phyloP scores from a whole-genome alignment of 73 alveolate genomes.

The Paramecium bursaria region DNA sequence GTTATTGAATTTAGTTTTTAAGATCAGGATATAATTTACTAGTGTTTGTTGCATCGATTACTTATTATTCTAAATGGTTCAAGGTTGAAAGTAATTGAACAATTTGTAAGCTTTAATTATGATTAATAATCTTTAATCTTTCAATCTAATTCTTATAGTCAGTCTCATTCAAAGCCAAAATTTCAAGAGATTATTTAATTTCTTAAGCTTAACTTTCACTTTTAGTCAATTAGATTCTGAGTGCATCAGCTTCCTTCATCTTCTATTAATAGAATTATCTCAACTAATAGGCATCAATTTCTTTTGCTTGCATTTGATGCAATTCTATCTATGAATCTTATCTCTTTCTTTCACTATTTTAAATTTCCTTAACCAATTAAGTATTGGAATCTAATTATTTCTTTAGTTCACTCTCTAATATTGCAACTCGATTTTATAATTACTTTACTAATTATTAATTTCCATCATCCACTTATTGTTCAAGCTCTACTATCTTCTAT shows the following conservation, averaged over 20 bases:
- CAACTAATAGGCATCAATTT: slow-evolving; percentile 17
- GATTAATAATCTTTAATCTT: neutral
- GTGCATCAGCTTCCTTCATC: slow-evolving; percentile 13
- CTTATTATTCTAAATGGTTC: neutral
- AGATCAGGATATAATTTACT: slow-evolving; percentile 29
- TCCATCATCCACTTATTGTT: slow-evolving; percentile 36
- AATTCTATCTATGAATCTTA: slow-evolving; percentile 16
- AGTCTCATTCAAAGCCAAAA: neutral
- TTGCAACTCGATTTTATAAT: neutral
- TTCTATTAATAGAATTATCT: neutral
- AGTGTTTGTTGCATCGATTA: neutral
- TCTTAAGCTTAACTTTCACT: slow-evolving; percentile 5
- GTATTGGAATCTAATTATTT: slow-evolving; percentile 24
- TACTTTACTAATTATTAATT: neutral
- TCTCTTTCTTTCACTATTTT: slow-evolving; percentile 32
- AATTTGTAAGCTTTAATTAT: neutral
- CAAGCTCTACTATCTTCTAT: slow-evolving; percentile 19
- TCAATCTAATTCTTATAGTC: slow-evolving; percentile 29
- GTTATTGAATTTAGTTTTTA: neutral
- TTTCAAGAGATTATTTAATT: neutral
- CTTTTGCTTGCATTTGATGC: slow-evolving; percentile 3
- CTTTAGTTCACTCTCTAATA: neutral
- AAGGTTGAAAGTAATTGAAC: neutral
- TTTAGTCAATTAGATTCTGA: slow-evolving; percentile 10
- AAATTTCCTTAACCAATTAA: slow-evolving; percentile 8